Evolutionary conservation across 2,329 filamentous ascomycete genomes (phyloP).

Genomic region (Zarea fungicola): DNA sequence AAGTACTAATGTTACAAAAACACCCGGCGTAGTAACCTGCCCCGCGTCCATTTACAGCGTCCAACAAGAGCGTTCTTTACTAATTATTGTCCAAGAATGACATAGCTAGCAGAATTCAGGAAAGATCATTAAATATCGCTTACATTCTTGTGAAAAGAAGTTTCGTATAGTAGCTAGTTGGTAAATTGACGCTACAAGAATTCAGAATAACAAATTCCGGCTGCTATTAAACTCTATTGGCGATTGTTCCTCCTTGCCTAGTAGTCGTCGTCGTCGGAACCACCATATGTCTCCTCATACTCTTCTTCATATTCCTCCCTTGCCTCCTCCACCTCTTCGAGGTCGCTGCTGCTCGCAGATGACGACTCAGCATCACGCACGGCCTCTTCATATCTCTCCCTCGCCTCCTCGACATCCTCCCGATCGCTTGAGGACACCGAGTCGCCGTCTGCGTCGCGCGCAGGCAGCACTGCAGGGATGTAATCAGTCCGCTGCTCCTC

Average conservation of each 20-base stretch:
- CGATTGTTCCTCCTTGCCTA: background rate
- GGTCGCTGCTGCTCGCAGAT: constrained; percentile 45
- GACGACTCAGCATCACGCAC: constrained; percentile 34
- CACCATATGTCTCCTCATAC: constrained; percentile 40
- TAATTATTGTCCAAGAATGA: too few relatives aligned
- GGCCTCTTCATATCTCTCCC: constrained; percentile 40
- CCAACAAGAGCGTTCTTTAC: too few relatives aligned
- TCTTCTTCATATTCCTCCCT: constrained; percentile 46
- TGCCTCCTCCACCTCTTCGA: constrained; percentile 48
- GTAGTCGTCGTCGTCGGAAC: constrained; percentile 11
- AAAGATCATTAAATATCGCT: too few relatives aligned
- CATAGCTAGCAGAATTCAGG: too few relatives aligned
- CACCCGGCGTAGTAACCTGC: too few relatives aligned
- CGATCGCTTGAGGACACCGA: constrained; percentile 39
- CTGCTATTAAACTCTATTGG: too few relatives aligned
- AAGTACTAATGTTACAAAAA: too few relatives aligned
- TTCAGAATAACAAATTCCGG: too few relatives aligned
- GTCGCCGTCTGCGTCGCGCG: constrained; percentile 34
- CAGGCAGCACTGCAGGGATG: constrained; percentile 1
- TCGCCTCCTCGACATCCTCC: constrained; percentile 37
- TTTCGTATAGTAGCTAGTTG: too few relatives aligned
- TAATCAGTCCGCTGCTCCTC: background rate
- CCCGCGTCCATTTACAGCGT: too few relatives aligned
- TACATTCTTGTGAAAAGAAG: too few relatives aligned
- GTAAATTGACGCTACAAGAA: background rate